Percentiles rank a stretch among this genome's conserved stretches.
phyloP scores from a whole-genome alignment of 2,329 filamentous ascomycete genomes.

The Claviceps digitariae region DNA sequence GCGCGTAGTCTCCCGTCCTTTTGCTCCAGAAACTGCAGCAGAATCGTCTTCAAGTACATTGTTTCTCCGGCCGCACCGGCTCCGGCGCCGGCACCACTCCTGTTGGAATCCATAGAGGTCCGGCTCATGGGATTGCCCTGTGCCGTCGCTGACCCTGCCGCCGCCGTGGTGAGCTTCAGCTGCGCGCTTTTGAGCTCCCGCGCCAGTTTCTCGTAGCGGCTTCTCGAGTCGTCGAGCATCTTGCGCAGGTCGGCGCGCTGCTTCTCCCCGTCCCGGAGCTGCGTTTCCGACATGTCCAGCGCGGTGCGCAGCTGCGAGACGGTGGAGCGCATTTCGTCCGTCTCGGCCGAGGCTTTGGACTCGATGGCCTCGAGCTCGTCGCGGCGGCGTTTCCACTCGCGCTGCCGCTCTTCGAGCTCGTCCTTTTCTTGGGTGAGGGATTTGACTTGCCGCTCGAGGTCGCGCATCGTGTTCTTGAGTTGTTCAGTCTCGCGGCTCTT shows the following conservation, averaged over 20 bases:
- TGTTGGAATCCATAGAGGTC: slow-evolving; percentile 24
- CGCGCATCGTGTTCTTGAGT: slow-evolving; percentile 61
- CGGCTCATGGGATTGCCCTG: slow-evolving; percentile 30
- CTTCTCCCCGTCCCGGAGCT: slow-evolving; percentile 70
- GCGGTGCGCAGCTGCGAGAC: slow-evolving; percentile 67
- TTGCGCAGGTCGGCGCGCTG: slow-evolving; percentile 64
- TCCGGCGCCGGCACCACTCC: slow-evolving; percentile 19
- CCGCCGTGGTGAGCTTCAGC: slow-evolving; percentile 28
- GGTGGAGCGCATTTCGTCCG: slow-evolving; percentile 59
- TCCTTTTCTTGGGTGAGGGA: slow-evolving; percentile 61
- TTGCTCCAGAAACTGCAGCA: slow-evolving; percentile 70
- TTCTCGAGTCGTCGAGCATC: slow-evolving; percentile 63
- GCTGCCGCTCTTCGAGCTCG: slow-evolving; percentile 59
- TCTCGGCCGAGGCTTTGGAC: slow-evolving; percentile 57
- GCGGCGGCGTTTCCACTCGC: slow-evolving; percentile 58
- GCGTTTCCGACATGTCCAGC: slow-evolving; percentile 76
- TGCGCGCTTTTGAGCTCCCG: slow-evolving; percentile 48
- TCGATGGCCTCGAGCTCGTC: slow-evolving; percentile 64
- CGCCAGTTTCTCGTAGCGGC: slow-evolving; percentile 65
- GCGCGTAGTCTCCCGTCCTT: slow-evolving; percentile 63
- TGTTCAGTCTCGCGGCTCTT: slow-evolving; percentile 79
- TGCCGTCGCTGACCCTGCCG: slow-evolving; percentile 16
- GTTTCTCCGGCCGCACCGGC: slow-evolving; percentile 28
- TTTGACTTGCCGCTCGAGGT: slow-evolving; percentile 66
- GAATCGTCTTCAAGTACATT: slow-evolving; percentile 66